Conservation (phyloP, 2,329 filamentous ascomycete species). For the Parascedosporium putredinis region DNA sequence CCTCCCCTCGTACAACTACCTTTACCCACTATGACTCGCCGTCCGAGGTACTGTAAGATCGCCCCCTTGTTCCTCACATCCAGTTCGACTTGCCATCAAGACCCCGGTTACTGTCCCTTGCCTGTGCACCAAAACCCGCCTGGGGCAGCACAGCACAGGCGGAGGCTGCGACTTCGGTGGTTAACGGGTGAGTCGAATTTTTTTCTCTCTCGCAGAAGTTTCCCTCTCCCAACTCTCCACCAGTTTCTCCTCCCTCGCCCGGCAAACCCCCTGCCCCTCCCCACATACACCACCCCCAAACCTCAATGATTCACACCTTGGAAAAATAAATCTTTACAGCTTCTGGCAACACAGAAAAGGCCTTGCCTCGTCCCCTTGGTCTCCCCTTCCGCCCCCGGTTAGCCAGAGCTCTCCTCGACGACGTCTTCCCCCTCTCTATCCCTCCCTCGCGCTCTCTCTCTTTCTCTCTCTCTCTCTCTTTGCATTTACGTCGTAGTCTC, state of each 20-base stretch:
- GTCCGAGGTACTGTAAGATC: not conserved
- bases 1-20: not conserved
- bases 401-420: slow-evolving; percentile 3
- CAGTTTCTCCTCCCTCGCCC: not conserved
- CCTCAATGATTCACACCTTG: slow-evolving; percentile 7
- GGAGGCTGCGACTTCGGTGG: slow-evolving; percentile 1
- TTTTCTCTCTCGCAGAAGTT: not conserved
- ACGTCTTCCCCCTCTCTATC: slow-evolving; percentile 7
- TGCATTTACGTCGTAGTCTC: no score
- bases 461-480: slow-evolving; percentile 4
- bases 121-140: not conserved
- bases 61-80: not conserved
- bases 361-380: slow-evolving; percentile 7
- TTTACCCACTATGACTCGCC: not conserved
- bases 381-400: not conserved
- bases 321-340: not conserved
- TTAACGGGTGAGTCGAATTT: slow-evolving; percentile 2
- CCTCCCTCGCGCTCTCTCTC: slow-evolving; percentile 5
- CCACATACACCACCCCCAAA: slow-evolving; percentile 11
- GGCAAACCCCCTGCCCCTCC: slow-evolving; percentile 13
- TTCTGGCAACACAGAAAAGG: slow-evolving; percentile 12
- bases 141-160: not conserved
- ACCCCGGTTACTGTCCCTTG: no score
- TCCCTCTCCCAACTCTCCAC: not conserved
- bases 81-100: no score